These are phyloP conservation scores for Hemerocallis citrina DNA, from an alignment of 106 monocot genomes.

Conservation along the genomic window DNA sequence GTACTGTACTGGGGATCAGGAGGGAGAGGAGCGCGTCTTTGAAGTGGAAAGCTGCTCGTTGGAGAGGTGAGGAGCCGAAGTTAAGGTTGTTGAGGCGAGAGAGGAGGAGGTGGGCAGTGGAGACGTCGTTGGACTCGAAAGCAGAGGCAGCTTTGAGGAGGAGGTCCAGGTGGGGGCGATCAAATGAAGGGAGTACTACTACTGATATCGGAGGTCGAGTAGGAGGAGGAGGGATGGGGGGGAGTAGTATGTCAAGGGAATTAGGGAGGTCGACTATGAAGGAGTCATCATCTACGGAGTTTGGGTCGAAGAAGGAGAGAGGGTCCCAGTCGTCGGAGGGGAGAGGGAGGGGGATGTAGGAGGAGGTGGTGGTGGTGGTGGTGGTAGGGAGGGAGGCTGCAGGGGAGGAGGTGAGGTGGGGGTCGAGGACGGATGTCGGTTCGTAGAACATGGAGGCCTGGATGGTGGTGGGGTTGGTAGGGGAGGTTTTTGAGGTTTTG, in stretches of 20 bases:
- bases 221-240: neutral
- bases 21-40: conserved; percentile 62
- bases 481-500: conserved; percentile 8
- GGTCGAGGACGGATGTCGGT: conserved; percentile 78
- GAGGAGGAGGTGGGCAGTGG: conserved; percentile 40
- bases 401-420: conserved; percentile 53
- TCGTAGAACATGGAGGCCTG: too few relatives aligned
- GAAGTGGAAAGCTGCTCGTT: conserved; percentile 63
- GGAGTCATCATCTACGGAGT: neutral
- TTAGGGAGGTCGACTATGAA: conserved; percentile 4
- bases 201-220: neutral
- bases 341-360: conserved; percentile 16
- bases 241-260: too few relatives aligned
- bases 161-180: conserved; percentile 31
- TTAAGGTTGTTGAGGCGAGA: conserved; percentile 67
- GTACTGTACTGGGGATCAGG: too few relatives aligned
- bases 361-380: conserved; percentile 4
- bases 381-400: conserved; percentile 15
- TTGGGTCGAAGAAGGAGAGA: too few relatives aligned
- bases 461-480: neutral
- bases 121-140: conserved; percentile 37
- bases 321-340: conserved; percentile 31
- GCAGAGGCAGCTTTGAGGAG: conserved; percentile 42
- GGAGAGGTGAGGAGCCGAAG: conserved; percentile 33
- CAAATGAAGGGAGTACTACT: conserved; percentile 19